Evolutionary conservation across 2,329 filamentous ascomycete species (phyloP), one percentile per base, ranked within the genome.

Genomic region (Celoporthe dispersa): DNA sequence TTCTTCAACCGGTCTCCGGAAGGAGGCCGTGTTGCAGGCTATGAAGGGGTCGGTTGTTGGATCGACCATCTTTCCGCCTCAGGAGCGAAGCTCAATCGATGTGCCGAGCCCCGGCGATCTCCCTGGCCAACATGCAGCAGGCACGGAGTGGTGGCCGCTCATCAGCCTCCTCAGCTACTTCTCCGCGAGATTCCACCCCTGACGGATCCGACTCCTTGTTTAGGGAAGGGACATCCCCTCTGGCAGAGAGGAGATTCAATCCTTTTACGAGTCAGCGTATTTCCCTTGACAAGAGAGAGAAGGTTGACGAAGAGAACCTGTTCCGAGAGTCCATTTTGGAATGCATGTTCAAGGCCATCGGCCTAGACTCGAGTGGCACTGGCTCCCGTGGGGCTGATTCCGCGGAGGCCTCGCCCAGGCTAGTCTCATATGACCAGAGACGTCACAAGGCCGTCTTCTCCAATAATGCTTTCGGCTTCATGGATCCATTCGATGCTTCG

Each of bases 311-410:
- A 77, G 95, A 98, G 75, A 89, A 91, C 62, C 81, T 97, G 8
- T 98, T 99, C 79, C 87, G 97, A 55, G 91, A 94, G 70, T 97
- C 94, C 0, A 94, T 99, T 22, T 82, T 98, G 31, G 94, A 97
- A 74, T 98, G 96, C 78, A 97, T 99, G 83, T 95, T 97, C 81
- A 98, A 95, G 77, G 92, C 94, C 0, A 92, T 99, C 71, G 96
- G 96, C 0, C 82, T 99, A 68, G 92, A 90, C 28, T 89, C 90
- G 41, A 87, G 86, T 3, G 90, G 90, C 48, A 88, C 90, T 70
- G 85, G 87, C 0, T 84, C 91, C 0, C 87, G 88, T 63, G 92
- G 92, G 74, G 83, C 86, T 0, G 90, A 90, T 64, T 98, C 96
- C 0, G 90, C 90, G 0, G 94, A 98, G 74, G 92, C 89, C 11